Percentiles rank a stretch among this genome's conserved stretches.
Evolutionary conservation across 225 moss, liverwort and hornwort genomes (phyloP).

Genomic region (Anthoceros angustus): DNA sequence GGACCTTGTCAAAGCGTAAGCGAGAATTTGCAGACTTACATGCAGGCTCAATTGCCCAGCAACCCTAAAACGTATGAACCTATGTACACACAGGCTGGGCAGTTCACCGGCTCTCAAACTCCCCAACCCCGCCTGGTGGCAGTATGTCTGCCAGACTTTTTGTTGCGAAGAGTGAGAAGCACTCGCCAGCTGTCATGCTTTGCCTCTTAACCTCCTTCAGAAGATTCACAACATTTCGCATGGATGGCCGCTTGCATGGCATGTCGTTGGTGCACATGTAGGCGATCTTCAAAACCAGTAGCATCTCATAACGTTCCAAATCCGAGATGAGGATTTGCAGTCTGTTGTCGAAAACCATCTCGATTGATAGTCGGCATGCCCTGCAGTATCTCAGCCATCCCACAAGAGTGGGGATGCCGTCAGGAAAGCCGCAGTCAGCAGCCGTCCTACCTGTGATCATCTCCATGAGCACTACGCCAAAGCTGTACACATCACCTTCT

Average conservation of each 20-base stretch:
- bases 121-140: background rate
- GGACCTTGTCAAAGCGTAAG: too few relatives aligned
- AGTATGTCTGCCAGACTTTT: background rate
- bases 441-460: background rate
- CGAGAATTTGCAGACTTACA: too few relatives aligned
- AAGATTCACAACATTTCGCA: background rate
- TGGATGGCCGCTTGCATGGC: background rate
- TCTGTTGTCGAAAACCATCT: background rate
- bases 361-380: background rate
- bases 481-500: conserved; percentile 2
- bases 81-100: background rate
- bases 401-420: background rate
- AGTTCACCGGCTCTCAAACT: background rate
- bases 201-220: background rate
- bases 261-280: background rate
- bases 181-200: background rate
- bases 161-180: background rate
- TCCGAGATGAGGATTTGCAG: background rate
- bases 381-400: conserved; percentile 3
- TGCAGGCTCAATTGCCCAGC: too few relatives aligned
- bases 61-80: too few relatives aligned
- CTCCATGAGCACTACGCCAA: conserved; percentile 4
- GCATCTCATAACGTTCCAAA: background rate
- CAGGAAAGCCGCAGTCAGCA: background rate
- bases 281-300: background rate